Evolutionary conservation across 1,284 basidiomycete genomes (phyloP).

Genomic region (Sporisorium exsertum): DNA sequence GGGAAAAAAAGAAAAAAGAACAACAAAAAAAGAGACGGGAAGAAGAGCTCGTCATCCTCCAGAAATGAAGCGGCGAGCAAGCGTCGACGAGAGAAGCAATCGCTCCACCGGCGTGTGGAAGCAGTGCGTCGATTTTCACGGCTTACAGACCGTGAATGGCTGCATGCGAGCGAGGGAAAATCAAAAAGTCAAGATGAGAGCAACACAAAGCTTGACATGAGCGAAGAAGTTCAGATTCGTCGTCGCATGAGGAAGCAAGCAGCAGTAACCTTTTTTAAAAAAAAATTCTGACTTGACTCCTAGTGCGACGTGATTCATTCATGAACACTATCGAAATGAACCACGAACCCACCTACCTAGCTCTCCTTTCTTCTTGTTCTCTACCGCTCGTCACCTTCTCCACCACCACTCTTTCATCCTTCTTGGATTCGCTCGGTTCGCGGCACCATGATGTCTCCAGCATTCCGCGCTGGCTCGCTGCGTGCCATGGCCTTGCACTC

Average conservation of each 20-base stretch:
- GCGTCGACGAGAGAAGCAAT: not conserved
- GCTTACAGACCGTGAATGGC: slow-evolving; percentile 4
- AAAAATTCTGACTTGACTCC: no score
- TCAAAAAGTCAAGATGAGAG: not conserved
- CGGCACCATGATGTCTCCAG: slow-evolving; percentile 39
- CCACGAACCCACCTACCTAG: not conserved
- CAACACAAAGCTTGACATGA: slow-evolving; percentile 4
- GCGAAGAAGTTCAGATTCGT: not conserved
- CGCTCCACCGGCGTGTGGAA: slow-evolving; percentile 1
- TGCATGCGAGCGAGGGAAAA: not conserved
- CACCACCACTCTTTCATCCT: slow-evolving; percentile 28
- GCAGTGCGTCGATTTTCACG: not conserved
- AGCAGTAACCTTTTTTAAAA: no score
- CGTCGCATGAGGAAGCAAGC: no score
- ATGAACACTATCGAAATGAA: not conserved
- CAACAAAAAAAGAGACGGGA: no score
- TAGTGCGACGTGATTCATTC: slow-evolving; percentile 6
- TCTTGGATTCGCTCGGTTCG: no score
- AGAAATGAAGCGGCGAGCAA: not conserved
- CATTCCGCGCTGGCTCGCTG: slow-evolving; percentile 44
- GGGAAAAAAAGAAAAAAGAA: not conserved
- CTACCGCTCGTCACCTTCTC: not conserved
- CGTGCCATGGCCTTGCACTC: slow-evolving; percentile 34
- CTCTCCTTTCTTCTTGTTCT: not conserved
- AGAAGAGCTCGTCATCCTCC: slow-evolving; percentile 8